Evolutionary conservation across 2,329 filamentous ascomycete species (phyloP).

Genomic region (Colletotrichum sp.): DNA sequence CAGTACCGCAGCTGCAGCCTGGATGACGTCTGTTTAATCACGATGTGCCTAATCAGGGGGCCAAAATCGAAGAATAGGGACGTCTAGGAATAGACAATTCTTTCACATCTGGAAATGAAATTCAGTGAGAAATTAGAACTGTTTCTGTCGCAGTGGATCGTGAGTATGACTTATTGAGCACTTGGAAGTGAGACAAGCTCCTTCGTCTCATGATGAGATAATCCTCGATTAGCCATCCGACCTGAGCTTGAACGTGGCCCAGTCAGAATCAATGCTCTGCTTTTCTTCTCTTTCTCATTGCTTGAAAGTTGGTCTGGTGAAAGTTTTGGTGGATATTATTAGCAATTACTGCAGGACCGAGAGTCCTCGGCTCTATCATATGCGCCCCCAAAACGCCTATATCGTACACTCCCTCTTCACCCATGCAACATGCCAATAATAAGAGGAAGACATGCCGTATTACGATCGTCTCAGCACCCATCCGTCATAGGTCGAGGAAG

Average conservation of each 20-base stretch:
- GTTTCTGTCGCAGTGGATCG: not conserved
- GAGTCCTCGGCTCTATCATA: not conserved
- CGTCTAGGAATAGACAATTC: not conserved
- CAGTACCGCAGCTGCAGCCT: not conserved
- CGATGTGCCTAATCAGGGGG: not conserved
- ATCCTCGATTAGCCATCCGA: not conserved
- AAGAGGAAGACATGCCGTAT: not conserved
- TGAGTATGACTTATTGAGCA: not conserved
- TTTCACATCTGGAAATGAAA: not conserved
- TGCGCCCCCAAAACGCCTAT: not conserved
- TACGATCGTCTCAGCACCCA: not conserved
- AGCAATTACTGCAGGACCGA: not conserved
- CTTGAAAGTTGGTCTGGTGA: not conserved
- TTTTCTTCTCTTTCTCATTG: not conserved
- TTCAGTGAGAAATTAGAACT: not conserved
- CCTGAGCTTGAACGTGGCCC: not conserved
- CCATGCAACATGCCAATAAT: not conserved
- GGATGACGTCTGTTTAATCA: not conserved
- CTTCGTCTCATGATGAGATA: not conserved
- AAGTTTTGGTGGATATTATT: not conserved
- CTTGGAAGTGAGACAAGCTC: not conserved
- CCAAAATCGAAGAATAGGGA: not conserved
- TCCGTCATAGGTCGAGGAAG: not conserved
- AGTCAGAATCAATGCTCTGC: not conserved
- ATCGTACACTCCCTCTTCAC: not conserved